Evolutionary conservation across 1,284 basidiomycete genomes (phyloP).

Genomic region (Trichosporon ovoides): DNA sequence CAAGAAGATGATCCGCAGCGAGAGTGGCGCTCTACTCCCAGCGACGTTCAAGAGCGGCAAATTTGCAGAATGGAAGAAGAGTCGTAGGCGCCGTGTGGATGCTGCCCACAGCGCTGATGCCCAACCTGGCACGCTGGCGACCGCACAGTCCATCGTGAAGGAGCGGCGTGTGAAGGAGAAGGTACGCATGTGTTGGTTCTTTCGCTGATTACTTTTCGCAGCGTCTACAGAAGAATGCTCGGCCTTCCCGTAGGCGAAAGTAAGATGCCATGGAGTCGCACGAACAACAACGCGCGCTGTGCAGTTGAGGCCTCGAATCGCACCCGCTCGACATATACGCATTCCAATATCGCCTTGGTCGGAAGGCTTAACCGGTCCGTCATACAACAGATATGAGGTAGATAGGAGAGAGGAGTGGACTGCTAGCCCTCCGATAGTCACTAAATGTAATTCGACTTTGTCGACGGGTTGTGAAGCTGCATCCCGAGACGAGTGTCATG

Average conservation of each 20-base stretch:
- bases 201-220: neutral
- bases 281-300: too few species aligned
- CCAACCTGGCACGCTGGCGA: neutral
- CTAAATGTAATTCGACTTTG: too few species aligned
- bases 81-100: neutral
- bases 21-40: constrained; percentile 87
- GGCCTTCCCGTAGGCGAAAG: neutral
- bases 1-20: constrained; percentile 87
- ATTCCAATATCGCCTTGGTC: too few species aligned
- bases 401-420: too few species aligned
- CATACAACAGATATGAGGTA: too few species aligned
- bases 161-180: neutral
- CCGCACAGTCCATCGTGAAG: neutral
- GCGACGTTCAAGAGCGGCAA: constrained; percentile 88
- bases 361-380: too few species aligned
- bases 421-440: too few species aligned
- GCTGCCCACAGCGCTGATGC: neutral
- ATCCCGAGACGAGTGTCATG: too few species aligned
- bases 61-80: constrained; percentile 84
- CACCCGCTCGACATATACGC: too few species aligned
- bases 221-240: constrained; percentile 17
- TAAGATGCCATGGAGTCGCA: too few species aligned
- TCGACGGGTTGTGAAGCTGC: too few species aligned
- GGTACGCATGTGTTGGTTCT: neutral
- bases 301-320: too few species aligned